Conservation (phyloP, 169 alveolate species). For the Perkinsus olseni region DNA sequence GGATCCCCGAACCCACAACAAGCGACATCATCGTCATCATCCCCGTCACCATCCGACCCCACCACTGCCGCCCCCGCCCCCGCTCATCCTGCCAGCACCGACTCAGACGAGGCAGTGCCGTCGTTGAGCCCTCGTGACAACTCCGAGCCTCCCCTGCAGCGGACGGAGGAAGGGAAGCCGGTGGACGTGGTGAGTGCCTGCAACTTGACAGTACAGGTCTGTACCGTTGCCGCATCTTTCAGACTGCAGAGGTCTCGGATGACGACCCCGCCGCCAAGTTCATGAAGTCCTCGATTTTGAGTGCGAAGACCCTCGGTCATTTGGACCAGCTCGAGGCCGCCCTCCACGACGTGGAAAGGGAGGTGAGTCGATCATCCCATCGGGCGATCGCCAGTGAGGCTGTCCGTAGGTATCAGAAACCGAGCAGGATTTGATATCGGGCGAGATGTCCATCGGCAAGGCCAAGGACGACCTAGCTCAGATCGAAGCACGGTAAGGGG, state of each 20-base stretch:
- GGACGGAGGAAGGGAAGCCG: background rate
- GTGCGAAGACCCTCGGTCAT: background rate
- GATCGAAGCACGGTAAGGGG: background rate
- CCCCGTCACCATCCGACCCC: background rate
- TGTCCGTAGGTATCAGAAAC: background rate
- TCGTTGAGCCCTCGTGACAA: background rate
- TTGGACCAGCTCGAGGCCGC: background rate
- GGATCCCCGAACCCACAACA: background rate
- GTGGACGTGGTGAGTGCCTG: background rate
- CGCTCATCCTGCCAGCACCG: too few relatives aligned
- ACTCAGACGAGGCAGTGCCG: too few relatives aligned
- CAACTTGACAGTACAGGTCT: too few relatives aligned
- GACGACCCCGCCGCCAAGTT: background rate
- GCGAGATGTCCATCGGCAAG: background rate
- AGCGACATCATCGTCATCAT: background rate
- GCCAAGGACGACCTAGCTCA: background rate
- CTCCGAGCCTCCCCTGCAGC: background rate
- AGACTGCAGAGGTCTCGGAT: background rate
- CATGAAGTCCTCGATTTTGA: background rate
- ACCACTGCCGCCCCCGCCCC: too few relatives aligned
- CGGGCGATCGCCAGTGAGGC: background rate
- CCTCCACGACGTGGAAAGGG: background rate
- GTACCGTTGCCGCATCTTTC: background rate
- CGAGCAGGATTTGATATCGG: background rate
- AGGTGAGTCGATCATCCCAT: background rate